Conservation (phyloP, 2,329 filamentous ascomycete species). For the Pestalotiopsis sp. region DNA sequence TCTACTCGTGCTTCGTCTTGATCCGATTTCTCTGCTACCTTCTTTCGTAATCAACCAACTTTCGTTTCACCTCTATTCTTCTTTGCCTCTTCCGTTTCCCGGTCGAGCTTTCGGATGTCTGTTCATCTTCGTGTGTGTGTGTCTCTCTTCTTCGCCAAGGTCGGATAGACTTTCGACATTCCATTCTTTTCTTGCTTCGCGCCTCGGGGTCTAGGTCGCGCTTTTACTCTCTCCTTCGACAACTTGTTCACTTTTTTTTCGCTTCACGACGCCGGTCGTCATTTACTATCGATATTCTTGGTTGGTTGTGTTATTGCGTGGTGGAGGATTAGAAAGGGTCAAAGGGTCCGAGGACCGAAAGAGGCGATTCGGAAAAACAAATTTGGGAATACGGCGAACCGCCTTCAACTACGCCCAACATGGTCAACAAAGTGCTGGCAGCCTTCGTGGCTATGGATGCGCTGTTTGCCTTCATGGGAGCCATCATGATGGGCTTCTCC, state of each 20-base stretch:
- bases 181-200: slow-evolving; percentile 27
- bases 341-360: slow-evolving; percentile 16
- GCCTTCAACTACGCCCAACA: slow-evolving; percentile 26
- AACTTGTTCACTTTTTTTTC: slow-evolving; percentile 15
- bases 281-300: slow-evolving; percentile 20
- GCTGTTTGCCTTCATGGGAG: slow-evolving; percentile 56
- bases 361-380: slow-evolving; percentile 18
- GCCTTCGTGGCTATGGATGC: slow-evolving; percentile 50
- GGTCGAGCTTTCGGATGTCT: slow-evolving; percentile 19
- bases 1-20: slow-evolving; percentile 20
- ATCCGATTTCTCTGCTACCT: slow-evolving; percentile 14
- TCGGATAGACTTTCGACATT: slow-evolving; percentile 26
- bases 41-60: slow-evolving; percentile 20
- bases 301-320: not conserved
- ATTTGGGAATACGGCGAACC: not conserved
- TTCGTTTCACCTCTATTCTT: slow-evolving; percentile 20
- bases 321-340: slow-evolving; percentile 15
- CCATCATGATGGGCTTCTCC: slow-evolving; percentile 57
- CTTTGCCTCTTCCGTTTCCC: slow-evolving; percentile 22
- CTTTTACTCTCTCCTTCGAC: not conserved
- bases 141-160: slow-evolving; percentile 18
- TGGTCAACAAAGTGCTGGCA: slow-evolving; percentile 59
- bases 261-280: slow-evolving; percentile 43
- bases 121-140: slow-evolving; percentile 17
- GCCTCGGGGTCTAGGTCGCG: slow-evolving; percentile 13